Evolutionary conservation across 2,329 filamentous ascomycete genomes (phyloP).

Genomic region (Penicillium paneum): DNA sequence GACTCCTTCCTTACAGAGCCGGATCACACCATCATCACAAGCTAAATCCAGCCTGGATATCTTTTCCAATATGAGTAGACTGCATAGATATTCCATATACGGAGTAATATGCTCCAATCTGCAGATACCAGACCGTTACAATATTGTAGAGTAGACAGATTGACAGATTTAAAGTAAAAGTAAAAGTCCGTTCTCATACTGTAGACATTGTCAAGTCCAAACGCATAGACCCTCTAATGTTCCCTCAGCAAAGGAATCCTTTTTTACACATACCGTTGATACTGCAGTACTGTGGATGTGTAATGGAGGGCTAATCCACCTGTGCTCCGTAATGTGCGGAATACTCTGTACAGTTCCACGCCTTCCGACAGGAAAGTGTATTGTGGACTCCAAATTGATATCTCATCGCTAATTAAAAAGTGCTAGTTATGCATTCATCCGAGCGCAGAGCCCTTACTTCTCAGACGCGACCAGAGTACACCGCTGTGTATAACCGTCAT

Average conservation of each 20-base stretch:
- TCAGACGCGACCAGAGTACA: neutral
- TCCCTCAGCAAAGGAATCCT: neutral
- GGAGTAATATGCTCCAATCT: neutral
- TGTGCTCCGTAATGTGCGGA: conserved; percentile 2
- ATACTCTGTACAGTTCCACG: neutral
- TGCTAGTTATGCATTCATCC: neutral
- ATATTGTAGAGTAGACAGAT: neutral
- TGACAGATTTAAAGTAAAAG: neutral
- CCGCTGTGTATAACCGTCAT: neutral
- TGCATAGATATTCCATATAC: neutral
- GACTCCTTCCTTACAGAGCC: conserved; percentile 7
- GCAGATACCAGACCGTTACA: neutral
- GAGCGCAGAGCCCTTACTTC: neutral
- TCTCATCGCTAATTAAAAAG: neutral
- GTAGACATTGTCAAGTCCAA: neutral
- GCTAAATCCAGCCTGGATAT: conserved; percentile 2
- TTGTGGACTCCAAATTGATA: neutral
- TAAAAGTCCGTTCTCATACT: neutral
- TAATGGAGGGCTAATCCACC: neutral
- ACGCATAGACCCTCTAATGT: neutral
- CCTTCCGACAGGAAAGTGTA: conserved; percentile 5
- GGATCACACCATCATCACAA: conserved; percentile 21
- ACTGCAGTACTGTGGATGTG: neutral
- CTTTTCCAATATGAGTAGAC: neutral
- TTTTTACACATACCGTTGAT: neutral